Base-by-base conservation (phyloP, 2,329 filamentous ascomycete species). In the Trichoderma harzianum region DNA sequence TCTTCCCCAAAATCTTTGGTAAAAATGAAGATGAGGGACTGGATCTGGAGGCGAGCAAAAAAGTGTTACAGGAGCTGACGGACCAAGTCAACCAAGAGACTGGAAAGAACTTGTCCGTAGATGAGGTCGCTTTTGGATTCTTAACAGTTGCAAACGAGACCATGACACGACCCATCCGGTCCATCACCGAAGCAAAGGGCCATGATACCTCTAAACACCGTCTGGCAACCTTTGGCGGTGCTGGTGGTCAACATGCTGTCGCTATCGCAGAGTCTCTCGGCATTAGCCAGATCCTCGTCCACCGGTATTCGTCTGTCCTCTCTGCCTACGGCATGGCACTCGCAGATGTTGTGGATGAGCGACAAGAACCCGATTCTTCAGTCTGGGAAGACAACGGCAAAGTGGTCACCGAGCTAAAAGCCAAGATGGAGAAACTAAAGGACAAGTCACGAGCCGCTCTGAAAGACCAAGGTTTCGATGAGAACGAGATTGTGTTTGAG, bases 1-100 rank as follows among this genome's bases (percentile, higher is more conserved):
- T 96, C 84, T 98, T 98, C 78, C 95, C 95, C 0, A 95, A 95
- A 79, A 98, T 98, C 72, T 98, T 98, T 76, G 95, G 95, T 60
- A 92, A 93, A 79, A 92, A 95, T 58, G 95, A 98, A 79, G 87
- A 97, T 71, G 89, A 96, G 79, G 91, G 91, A 0, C 82, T 98
- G 1, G 94, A 97, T 78, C 84, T 88, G 1, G 87, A 92, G 71
- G 92, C 93, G 1, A 97, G 93, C 76, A 88, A 90, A 79, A 90
- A 88, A 76, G 87, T 93, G 1, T 92, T 98, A 73, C 86, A 92
- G 74, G 90, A 94, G 75, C 84, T 98, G 11, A 89, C 94, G 0
- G 87, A 92, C 51, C 86, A 93, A 76, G 92, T 98, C 77, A 96
- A 97, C 76, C 84, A 85, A 39, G 94, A 97, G 78, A 87, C 91